These are phyloP conservation scores for Didymella pomorum DNA, from an alignment of 2,329 filamentous ascomycete genomes.

Conservation along the genomic window DNA sequence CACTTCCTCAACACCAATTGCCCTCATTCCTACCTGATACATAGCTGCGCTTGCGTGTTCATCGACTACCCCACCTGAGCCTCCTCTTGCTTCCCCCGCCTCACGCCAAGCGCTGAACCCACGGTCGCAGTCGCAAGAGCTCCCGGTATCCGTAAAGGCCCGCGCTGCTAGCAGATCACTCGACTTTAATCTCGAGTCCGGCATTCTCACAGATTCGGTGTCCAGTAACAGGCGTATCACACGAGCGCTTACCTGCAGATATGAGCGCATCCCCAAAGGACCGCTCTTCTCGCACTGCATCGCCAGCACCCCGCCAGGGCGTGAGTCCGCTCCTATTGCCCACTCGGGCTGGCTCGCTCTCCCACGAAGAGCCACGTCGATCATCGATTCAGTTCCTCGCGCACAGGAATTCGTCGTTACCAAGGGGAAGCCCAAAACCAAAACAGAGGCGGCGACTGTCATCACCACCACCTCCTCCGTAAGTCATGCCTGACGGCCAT, in stretches of 20 bases:
- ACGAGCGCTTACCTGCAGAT: background rate
- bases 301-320: constrained; percentile 33
- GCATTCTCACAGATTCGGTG: background rate
- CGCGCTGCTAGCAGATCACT: constrained; percentile 6
- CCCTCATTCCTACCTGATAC: constrained; percentile 1
- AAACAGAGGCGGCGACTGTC: constrained; percentile 49
- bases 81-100: constrained; percentile 36
- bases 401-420: constrained; percentile 42
- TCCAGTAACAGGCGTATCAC: background rate
- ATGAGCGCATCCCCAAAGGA: constrained; percentile 49
- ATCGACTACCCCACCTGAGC: constrained; percentile 14
- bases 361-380: constrained; percentile 44
- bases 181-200: constrained; percentile 22
- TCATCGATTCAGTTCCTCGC: constrained; percentile 51
- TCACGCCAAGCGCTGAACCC: constrained; percentile 32
- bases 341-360: constrained; percentile 24
- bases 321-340: constrained; percentile 40
- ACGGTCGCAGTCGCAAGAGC: constrained; percentile 35
- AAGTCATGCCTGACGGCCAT: constrained; percentile 30
- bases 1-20: background rate
- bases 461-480: constrained; percentile 54
- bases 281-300: constrained; percentile 32
- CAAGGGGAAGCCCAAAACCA: constrained; percentile 45
- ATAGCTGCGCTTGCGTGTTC: constrained; percentile 8
- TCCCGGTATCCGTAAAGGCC: constrained; percentile 34